Evolutionary conservation across 352 stramenopile species (phyloP), one percentile per base, ranked within the genome.

Genomic region (Pythium grandisporangium): DNA sequence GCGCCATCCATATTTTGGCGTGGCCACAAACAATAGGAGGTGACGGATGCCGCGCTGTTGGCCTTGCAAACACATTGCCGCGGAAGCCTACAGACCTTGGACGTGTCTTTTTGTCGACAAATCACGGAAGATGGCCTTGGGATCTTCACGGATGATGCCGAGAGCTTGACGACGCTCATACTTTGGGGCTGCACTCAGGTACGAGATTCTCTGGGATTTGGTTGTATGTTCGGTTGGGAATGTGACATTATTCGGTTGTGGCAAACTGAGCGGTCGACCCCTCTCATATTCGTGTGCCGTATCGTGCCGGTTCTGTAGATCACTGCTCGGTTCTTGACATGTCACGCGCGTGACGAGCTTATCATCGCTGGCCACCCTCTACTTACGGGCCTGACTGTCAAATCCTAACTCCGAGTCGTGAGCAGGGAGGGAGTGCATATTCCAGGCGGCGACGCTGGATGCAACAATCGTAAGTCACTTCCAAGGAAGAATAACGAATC

Each of bases 181-280:
- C 53, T 91, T 2, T 88, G 70, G 70, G 78, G 78, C 2, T 91
- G 78, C 45, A 91, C 78, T 2, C 78, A 85, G 60, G 69, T 82
- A 53, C 23, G 50, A 59, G 27, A 16, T n/a, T n/a, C n/a, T n/a
- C n/a, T n/a, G n/a, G n/a, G n/a, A n/a, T n/a, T n/a, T n/a, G n/a
- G n/a, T n/a, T n/a, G n/a, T n/a, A n/a, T n/a, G n/a, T n/a, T n/a
- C 1, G 20, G 12, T 47, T 50, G 22, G 21, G 10, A 37, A 7
- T 42, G 32, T 7, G 12, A n/a, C n/a, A n/a, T n/a, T n/a, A n/a
- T n/a, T n/a, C n/a, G n/a, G n/a, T n/a, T n/a, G n/a, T n/a, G n/a
- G n/a, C n/a, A n/a, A n/a, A n/a, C n/a, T n/a, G n/a, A n/a, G n/a
- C n/a, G n/a, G n/a, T n/a, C n/a, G n/a, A n/a, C n/a, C n/a, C n/a